Percentiles rank a stretch among this genome's conserved stretches.
phyloP scores from a whole-genome alignment of 257 asterid species.

The Jaltomata sinuosa region DNA sequence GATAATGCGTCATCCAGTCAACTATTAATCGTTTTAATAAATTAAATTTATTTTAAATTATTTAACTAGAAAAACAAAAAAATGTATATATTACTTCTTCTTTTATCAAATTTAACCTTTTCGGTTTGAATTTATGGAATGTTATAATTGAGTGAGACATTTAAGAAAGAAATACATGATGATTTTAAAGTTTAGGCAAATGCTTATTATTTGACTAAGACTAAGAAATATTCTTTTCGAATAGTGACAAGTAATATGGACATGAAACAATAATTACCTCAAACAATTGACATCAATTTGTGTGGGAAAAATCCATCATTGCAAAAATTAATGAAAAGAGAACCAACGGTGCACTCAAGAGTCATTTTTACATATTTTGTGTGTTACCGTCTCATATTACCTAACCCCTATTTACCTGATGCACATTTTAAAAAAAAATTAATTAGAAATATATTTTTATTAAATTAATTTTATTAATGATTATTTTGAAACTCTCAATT shows the following conservation, averaged over 20 bases:
- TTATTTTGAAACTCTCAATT: no score
- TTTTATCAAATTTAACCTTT: no score
- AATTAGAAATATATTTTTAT: no score
- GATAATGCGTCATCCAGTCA: not conserved
- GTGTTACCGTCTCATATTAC: no score
- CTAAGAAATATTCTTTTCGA: not conserved
- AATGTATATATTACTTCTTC: no score
- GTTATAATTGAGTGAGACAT: not conserved
- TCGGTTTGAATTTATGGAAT: no score
- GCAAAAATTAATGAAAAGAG: not conserved
- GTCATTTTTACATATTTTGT: not conserved
- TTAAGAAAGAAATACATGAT: not conserved
- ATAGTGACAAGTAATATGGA: not conserved
- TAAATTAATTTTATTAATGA: no score
- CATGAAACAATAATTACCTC: not conserved
- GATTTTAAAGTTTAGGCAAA: not conserved
- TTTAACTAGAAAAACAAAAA: no score
- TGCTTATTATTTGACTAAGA: not conserved
- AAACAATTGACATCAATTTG: not conserved
- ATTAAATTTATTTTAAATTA: not conserved
- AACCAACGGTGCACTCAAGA: slow-evolving; percentile 1
- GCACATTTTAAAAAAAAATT: no score
- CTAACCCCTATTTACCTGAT: no score
- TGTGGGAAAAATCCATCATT: not conserved
- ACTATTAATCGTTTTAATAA: not conserved